Evolutionary conservation across 768 basidiomycete genomes (phyloP), one percentile per base, ranked within the genome.

Genomic region (Kwoniella pini): DNA sequence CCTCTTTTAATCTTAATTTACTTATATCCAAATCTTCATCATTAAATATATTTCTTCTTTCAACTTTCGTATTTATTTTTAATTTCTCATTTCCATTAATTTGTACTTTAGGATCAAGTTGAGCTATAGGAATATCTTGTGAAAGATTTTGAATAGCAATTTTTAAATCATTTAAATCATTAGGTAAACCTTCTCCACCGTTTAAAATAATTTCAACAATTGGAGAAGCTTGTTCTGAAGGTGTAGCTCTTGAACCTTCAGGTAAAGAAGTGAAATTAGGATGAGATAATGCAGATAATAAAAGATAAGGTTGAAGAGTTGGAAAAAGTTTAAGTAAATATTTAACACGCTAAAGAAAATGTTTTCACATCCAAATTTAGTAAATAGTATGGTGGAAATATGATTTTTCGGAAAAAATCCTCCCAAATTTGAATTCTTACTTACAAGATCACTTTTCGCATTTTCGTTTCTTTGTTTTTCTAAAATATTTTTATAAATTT

Each of bases 11-110:
- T 24, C 81, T 81, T 22, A 93, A 60, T 53, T 81, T 80, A 5
- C 81, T 79, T 30, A 85, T 60, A 71, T 95, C 89, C 75, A 95
- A 83, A 17, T 76, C 72, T 45, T 89, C 86, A 22, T 85, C 84
- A 68, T 93, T 87, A 66, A 88, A 94, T 0, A 89, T 81, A 62
- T 95, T 97, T 49, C 80, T 77, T 60, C 91, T 59, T 27, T 65
- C 60, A 11, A 44, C 52, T 30, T 55, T 59, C 57, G 31, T 61
- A 15, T 30, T 27, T 0, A 24, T 12, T 15, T n/a, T n/a, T n/a
- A n/a, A n/a, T n/a, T n/a, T n/a, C n/a, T n/a, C n/a, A n/a, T n/a
- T n/a, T n/a, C n/a, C n/a, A n/a, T n/a, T n/a, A n/a, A n/a, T n/a
- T n/a, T n/a, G n/a, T n/a, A 27, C 27, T 19, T 39, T n/a, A 22